Evolutionary conservation across 805 yeast genomes (phyloP).

Genomic region (Sugiyamaella americana): DNA sequence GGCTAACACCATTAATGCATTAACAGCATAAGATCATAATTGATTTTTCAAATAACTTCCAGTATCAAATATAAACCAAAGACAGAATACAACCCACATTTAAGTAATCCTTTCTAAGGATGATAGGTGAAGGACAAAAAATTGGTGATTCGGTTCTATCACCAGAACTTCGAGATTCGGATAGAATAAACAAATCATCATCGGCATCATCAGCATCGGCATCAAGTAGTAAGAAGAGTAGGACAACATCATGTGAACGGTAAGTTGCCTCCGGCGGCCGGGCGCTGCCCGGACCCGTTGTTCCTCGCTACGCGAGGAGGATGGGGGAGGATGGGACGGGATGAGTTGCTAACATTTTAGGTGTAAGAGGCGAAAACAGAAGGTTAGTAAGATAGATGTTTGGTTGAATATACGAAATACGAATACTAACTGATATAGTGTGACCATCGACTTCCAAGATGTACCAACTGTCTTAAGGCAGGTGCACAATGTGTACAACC

Average conservation of each 20-base stretch:
- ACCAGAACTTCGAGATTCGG: neutral
- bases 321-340: too few relatives aligned
- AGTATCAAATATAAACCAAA: too few relatives aligned
- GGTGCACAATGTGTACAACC: constrained; percentile 60
- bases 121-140: too few relatives aligned
- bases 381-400: constrained; percentile 3
- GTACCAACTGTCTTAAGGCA: constrained; percentile 62
- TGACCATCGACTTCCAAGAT: constrained; percentile 58
- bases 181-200: too few relatives aligned
- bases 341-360: constrained; percentile 4
- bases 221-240: constrained; percentile 9
- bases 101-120: too few relatives aligned
- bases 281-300: too few relatives aligned
- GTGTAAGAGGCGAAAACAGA: constrained; percentile 23
- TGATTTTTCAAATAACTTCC: too few relatives aligned
- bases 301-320: too few relatives aligned
- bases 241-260: constrained; percentile 26
- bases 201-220: neutral
- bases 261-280: constrained; percentile 7
- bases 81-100: too few relatives aligned
- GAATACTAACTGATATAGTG: constrained; percentile 33
- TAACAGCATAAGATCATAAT: too few relatives aligned
- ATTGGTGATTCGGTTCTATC: neutral
- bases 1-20: too few relatives aligned
- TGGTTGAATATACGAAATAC: neutral